phyloP scores from a whole-genome alignment of 768 basidiomycete species.

The Gloeophyllum trabeum region DNA sequence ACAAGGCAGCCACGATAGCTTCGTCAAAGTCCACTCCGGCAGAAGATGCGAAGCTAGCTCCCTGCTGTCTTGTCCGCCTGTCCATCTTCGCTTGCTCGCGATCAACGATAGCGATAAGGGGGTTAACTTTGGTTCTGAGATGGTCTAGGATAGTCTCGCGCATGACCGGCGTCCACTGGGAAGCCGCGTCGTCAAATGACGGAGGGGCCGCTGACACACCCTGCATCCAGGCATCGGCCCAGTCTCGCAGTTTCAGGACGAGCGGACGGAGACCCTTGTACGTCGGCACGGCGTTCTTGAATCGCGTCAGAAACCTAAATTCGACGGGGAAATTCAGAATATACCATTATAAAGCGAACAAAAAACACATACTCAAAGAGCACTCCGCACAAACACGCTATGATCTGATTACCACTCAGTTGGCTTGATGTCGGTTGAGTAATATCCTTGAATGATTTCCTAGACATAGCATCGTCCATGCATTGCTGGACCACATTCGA shows the following conservation, averaged over 20 bases:
- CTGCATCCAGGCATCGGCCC: constrained; percentile 14
- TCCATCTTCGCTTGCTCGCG: constrained; percentile 8
- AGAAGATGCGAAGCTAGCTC: no score
- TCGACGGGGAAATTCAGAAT: neutral
- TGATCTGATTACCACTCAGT: constrained; percentile 27
- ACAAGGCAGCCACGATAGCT: constrained; percentile 10
- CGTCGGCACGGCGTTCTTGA: constrained; percentile 13
- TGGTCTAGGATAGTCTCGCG: constrained; percentile 9
- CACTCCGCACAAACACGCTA: constrained; percentile 33
- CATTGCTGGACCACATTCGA: constrained; percentile 26
- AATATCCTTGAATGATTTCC: neutral
- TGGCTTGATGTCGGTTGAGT: constrained; percentile 3
- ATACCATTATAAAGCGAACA: neutral
- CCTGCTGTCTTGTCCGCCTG: neutral
- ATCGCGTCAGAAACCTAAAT: constrained; percentile 17
- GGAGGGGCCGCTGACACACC: constrained; percentile 11
- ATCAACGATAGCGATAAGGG: constrained; percentile 13
- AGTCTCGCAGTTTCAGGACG: constrained; percentile 10
- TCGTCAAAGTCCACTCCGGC: constrained; percentile 3
- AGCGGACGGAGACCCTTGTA: constrained; percentile 10
- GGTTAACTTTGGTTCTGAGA: constrained; percentile 9
- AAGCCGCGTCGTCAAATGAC: constrained; percentile 12
- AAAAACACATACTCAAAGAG: constrained; percentile 36
- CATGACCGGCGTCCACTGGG: neutral
- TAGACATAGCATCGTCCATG: constrained; percentile 19